Evolutionary conservation across 352 stramenopile species (phyloP), one percentile per base, ranked within the genome.

Genomic region (Globisporangium irregulare): DNA sequence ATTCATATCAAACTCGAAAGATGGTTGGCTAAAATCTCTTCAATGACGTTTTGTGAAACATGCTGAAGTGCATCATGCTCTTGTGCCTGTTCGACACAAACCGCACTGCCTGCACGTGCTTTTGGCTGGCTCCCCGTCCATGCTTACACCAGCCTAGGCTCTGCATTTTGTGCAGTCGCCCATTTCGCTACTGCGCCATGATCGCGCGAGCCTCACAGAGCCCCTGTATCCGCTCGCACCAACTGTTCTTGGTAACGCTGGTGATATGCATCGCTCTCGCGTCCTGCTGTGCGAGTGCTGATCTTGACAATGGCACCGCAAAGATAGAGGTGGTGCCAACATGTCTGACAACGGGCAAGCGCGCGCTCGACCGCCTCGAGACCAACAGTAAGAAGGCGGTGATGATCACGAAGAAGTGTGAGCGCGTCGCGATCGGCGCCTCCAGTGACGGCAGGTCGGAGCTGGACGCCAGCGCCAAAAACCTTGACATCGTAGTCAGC

Each of bases 321-420:
- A 22, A n/a, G 18, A 18, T 22, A n/a, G 43, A n/a, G 43, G 4
- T 27, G 18, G 34, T 5, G 55, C 20, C n/a, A 18, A 50, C 12
- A 12, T 62, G 56, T 14, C n/a, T 34, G 12, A 62, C 56, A 15
- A 34, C 32, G 32, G 56, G 56, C 4, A 62, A 50, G 32, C 56
- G 56, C 32, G n/a, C 32, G n/a, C 56, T 62, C 32, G 32, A 62
- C 12, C 56, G 32, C 56, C 56, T 50, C 56, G 9, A 14, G 12
- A 50, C 56, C 32, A 62, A 22, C n/a, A 41, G 1, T n/a, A 62
- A 36, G 20, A 50, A 50, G 32, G 56, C 56, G 4, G 29, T 50
- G n/a, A 9, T 62, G n/a, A 50, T 62, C 32, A 50, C 56, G n/a
- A 62, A 50, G n/a, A 62, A 62, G 32, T 62, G 56, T n/a, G 32